Evolutionary conservation across 768 basidiomycete species (phyloP).

Genomic region (Calvatia gigantea): DNA sequence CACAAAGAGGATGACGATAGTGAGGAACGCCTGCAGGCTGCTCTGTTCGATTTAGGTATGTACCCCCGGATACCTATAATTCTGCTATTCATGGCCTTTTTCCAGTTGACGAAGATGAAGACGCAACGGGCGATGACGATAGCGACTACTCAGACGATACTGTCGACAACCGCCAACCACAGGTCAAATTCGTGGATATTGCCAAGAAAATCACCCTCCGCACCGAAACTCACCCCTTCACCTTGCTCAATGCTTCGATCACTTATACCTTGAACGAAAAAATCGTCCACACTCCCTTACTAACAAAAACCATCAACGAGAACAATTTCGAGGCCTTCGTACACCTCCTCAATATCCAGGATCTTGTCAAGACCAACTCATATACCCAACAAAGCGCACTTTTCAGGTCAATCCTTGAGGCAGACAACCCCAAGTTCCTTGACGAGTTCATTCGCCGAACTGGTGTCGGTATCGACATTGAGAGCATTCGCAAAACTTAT

Average conservation of each 20-base stretch:
- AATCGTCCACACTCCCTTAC: conserved; percentile 14
- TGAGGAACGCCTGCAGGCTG: conserved; percentile 29
- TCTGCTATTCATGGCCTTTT: neutral
- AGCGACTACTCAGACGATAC: conserved; percentile 41
- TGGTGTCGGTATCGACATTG: conserved; percentile 37
- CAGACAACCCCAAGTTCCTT: conserved; percentile 47
- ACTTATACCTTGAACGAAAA: neutral
- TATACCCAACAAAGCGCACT: conserved; percentile 21
- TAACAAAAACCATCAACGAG: conserved; percentile 36
- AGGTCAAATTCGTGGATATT: conserved; percentile 48
- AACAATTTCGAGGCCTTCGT: conserved; percentile 51
- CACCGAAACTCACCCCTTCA: conserved; percentile 33
- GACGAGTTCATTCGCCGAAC: conserved; percentile 56
- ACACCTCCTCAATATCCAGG: conserved; percentile 42
- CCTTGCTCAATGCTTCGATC: conserved; percentile 27
- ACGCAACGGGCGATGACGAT: conserved; percentile 28
- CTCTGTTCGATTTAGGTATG: conserved; percentile 32
- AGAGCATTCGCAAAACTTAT: conserved; percentile 18
- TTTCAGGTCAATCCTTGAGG: conserved; percentile 26
- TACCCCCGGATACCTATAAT: neutral
- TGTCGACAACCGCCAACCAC: conserved; percentile 27
- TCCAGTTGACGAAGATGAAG: conserved; percentile 36
- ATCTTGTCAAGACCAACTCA: conserved; percentile 13
- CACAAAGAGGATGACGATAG: conserved; percentile 32
- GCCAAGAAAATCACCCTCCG: conserved; percentile 46